phyloP scores from a whole-genome alignment of 129 eudicot species.

The Chrysanthemum makinoi region DNA sequence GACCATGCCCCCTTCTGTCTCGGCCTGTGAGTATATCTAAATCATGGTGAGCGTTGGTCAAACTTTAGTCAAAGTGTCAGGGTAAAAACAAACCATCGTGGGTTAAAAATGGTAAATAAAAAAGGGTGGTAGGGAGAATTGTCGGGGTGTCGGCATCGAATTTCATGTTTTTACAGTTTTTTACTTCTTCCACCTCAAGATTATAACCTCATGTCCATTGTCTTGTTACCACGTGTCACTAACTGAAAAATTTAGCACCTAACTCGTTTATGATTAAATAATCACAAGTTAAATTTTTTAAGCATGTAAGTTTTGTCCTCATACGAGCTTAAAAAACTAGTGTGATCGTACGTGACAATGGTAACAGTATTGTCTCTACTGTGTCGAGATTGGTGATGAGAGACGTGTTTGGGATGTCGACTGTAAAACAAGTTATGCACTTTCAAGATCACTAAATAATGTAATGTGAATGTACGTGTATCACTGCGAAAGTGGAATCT shows the following conservation, averaged over 20 bases:
- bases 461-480: too few species aligned
- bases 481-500: too few species aligned
- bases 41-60: background rate
- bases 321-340: background rate
- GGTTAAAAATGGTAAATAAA: conserved; percentile 20
- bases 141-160: conserved; percentile 28
- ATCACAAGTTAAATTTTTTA: background rate
- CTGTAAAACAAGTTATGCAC: too few species aligned
- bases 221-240: background rate
- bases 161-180: conserved; percentile 15
- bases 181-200: conserved; percentile 8
- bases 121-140: conserved; percentile 7
- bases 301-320: background rate
- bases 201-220: conserved; percentile 1
- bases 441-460: too few species aligned
- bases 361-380: background rate
- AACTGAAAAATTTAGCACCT: conserved; percentile 12
- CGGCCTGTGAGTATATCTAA: too few species aligned
- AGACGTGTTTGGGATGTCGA: background rate
- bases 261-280: background rate
- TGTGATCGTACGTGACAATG: background rate
- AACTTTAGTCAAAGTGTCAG: conserved; percentile 13
- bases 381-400: background rate
- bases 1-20: too few species aligned
- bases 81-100: background rate